Evolutionary conservation across 2,329 filamentous ascomycete species (phyloP).

Genomic region (Apiospora rasikravindrae): DNA sequence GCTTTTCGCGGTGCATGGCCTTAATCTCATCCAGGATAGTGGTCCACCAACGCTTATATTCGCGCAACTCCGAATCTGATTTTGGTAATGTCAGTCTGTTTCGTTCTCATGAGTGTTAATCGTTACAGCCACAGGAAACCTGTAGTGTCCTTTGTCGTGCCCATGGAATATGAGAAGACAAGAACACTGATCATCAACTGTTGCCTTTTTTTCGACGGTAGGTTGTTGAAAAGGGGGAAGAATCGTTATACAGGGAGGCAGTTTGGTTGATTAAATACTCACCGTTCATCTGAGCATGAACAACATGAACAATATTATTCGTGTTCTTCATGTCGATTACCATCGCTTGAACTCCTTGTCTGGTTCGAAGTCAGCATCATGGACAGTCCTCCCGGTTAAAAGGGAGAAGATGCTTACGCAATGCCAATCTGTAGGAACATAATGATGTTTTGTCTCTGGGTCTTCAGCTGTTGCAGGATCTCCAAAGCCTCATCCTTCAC

Average conservation of each 20-base stretch:
- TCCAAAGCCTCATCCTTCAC: background rate
- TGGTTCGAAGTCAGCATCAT: background rate
- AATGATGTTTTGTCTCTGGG: background rate
- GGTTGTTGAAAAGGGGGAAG: background rate
- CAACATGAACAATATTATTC: background rate
- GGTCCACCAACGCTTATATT: background rate
- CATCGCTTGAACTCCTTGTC: background rate
- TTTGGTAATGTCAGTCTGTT: background rate
- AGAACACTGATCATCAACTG: background rate
- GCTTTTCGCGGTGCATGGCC: constrained; percentile 13
- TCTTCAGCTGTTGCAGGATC: background rate
- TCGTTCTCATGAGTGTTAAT: background rate
- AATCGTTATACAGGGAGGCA: background rate
- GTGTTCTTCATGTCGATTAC: background rate
- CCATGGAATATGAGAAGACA: background rate
- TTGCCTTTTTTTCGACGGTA: background rate
- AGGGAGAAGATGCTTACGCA: background rate
- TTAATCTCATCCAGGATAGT: background rate
- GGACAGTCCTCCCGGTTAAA: background rate
- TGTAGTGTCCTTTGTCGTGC: background rate
- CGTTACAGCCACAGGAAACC: background rate
- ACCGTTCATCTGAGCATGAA: background rate
- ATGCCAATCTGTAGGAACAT: background rate
- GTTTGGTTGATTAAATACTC: background rate
- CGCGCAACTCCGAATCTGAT: background rate